phyloP scores from a whole-genome alignment of 1,284 basidiomycete species.

The Boletus smithii region DNA sequence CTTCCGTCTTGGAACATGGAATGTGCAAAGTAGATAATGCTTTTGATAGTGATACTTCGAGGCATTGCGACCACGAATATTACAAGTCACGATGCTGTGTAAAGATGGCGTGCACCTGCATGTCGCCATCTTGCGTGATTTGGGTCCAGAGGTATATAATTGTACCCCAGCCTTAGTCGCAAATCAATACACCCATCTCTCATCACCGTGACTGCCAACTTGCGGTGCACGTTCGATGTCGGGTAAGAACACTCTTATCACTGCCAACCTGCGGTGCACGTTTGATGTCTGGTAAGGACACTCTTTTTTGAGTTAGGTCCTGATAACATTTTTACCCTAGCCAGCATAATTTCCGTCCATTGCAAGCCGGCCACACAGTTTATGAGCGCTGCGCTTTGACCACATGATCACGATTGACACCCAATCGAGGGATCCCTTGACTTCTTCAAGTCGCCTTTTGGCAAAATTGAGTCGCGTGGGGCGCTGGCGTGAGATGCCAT shows the following conservation, averaged over 20 bases:
- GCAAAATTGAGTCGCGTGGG: not conserved
- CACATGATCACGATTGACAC: conserved; percentile 1
- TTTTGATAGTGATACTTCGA: no score
- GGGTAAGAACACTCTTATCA: no score
- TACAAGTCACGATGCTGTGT: not conserved
- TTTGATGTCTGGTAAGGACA: not conserved
- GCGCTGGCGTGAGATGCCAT: not conserved
- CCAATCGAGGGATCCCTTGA: no score
- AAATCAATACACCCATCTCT: not conserved
- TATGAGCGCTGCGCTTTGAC: not conserved
- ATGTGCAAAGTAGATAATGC: no score
- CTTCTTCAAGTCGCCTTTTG: not conserved
- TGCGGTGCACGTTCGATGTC: no score
- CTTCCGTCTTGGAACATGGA: no score
- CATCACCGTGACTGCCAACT: no score
- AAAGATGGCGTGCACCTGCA: not conserved
- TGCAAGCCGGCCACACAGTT: no score
- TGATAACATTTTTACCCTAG: not conserved
- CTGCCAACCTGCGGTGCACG: not conserved
- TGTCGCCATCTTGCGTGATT: conserved; percentile 16
- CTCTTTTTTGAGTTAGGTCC: not conserved
- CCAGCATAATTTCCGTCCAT: not conserved
- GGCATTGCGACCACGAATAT: no score
- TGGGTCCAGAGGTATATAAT: not conserved
- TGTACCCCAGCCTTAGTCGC: not conserved